Conservation (phyloP, 2,329 filamentous ascomycete genomes). For the Sporothrix brunneoviolacea region DNA sequence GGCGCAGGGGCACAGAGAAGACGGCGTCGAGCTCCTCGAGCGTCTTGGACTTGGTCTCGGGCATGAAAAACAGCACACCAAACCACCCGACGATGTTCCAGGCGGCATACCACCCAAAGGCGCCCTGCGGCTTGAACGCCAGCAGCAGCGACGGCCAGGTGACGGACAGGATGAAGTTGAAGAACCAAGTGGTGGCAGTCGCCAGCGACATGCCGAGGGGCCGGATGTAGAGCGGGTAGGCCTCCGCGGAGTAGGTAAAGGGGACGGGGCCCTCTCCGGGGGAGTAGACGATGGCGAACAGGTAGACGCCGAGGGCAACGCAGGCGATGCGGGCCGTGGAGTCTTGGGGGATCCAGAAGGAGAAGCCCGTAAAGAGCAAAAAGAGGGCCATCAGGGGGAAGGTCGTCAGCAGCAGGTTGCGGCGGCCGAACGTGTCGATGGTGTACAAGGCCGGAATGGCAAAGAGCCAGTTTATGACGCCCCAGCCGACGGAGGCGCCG, state of each 20-base stretch:
- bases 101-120: constrained; percentile 42
- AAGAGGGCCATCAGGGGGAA: constrained; percentile 58
- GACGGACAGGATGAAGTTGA: constrained; percentile 35
- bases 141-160: constrained; percentile 41
- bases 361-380: constrained; percentile 41
- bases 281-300: constrained; percentile 45
- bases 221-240: constrained; percentile 57
- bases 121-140: constrained; percentile 40
- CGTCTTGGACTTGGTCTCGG: constrained; percentile 35
- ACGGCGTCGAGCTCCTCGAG: constrained; percentile 34
- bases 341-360: constrained; percentile 36
- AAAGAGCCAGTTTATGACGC: constrained; percentile 59
- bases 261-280: constrained; percentile 58
- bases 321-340: constrained; percentile 35
- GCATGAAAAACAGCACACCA: constrained; percentile 32
- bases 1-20: constrained; percentile 25
- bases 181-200: constrained; percentile 46
- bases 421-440: constrained; percentile 61
- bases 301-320: constrained; percentile 43
- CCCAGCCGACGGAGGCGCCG: constrained; percentile 55
- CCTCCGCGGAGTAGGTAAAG: constrained; percentile 62
- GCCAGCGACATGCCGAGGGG: constrained; percentile 55
- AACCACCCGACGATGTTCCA: constrained; percentile 44
- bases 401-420: constrained; percentile 56
- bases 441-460: constrained; percentile 58